A percentile compares a stretch with the other conserved stretches of the same genome.
phyloP scores from a whole-genome alignment of 2,329 filamentous ascomycete genomes.

The Colletotrichum acutatum region DNA sequence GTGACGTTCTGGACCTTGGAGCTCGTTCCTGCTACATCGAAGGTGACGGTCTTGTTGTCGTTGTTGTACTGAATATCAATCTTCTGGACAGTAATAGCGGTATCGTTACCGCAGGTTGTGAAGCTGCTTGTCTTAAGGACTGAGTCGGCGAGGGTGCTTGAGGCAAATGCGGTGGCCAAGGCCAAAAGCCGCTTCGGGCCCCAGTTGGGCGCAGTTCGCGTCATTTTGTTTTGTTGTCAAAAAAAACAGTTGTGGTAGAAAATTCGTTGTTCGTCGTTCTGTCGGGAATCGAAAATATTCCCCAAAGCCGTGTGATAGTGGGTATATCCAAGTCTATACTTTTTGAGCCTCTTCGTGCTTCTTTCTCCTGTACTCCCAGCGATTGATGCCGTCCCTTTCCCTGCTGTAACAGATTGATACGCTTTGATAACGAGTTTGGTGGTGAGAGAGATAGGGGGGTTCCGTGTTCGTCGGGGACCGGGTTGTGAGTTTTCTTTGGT shows the following conservation, averaged over 20 bases:
- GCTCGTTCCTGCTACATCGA: conserved; percentile 86
- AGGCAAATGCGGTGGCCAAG: conserved; percentile 50
- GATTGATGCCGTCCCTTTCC: conserved; percentile 21
- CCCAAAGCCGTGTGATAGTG: conserved; percentile 14
- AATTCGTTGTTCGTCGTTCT: conserved; percentile 25
- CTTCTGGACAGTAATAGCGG: conserved; percentile 73
- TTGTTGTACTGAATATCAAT: conserved; percentile 85
- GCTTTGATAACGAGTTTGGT: conserved; percentile 23
- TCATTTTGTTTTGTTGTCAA: conserved; percentile 42
- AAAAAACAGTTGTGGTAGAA: neutral
- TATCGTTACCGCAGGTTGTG: conserved; percentile 70
- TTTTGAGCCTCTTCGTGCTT: conserved; percentile 34
- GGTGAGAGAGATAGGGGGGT: neutral
- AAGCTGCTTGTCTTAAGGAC: conserved; percentile 86
- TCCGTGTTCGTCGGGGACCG: conserved; percentile 23
- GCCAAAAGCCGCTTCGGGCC: conserved; percentile 45
- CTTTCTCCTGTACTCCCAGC: conserved; percentile 29
- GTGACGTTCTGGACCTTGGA: conserved; percentile 80
- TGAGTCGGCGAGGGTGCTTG: conserved; percentile 70
- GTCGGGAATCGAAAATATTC: conserved; percentile 15
- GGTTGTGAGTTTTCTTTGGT: conserved; percentile 17
- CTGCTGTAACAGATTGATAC: conserved; percentile 15
- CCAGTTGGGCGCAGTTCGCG: conserved; percentile 44
- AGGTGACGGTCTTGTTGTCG: conserved; percentile 76
- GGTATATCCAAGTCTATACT: conserved; percentile 35